A percentile compares a stretch with the other conserved stretches of the same genome.
Conservation (phyloP, 2,329 filamentous ascomycete species). For the Monosporascus ibericus region DNA sequence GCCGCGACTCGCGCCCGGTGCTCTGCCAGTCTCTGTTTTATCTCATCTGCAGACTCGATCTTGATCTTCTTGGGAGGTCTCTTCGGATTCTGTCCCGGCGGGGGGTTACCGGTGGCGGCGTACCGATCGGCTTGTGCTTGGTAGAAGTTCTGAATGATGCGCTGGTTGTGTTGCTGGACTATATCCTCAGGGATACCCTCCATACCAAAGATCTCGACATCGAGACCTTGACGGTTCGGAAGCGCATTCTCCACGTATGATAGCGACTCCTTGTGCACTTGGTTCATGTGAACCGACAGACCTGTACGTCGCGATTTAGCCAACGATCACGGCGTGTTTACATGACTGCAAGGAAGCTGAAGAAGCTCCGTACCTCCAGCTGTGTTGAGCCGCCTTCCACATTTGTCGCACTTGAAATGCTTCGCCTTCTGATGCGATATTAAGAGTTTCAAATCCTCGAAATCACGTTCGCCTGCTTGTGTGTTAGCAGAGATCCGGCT, state of each 20-base stretch:
- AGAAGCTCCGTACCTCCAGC: constrained; percentile 66
- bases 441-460: constrained; percentile 93
- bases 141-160: constrained; percentile 80
- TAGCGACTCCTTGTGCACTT: constrained; percentile 94
- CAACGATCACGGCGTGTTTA: constrained; percentile 3
- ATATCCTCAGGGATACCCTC: constrained; percentile 90
- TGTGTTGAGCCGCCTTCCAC: constrained; percentile 82
- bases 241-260: constrained; percentile 87
- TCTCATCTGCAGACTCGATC: constrained; percentile 67
- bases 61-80: constrained; percentile 65
- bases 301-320: constrained; percentile 43
- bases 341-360: neutral
- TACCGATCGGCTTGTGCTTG: constrained; percentile 78
- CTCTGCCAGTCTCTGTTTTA: constrained; percentile 75
- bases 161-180: constrained; percentile 74
- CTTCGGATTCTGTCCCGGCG: constrained; percentile 58
- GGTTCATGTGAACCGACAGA: constrained; percentile 93
- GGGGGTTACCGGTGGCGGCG: constrained; percentile 76
- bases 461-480: constrained; percentile 74
- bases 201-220: constrained; percentile 97
- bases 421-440: constrained; percentile 99
- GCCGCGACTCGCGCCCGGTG: constrained; percentile 65
- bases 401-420: constrained; percentile 96
- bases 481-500: constrained; percentile 16
- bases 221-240: constrained; percentile 75